Conservation (phyloP, 2,329 filamentous ascomycete genomes). For the Stylonectria norvegica region DNA sequence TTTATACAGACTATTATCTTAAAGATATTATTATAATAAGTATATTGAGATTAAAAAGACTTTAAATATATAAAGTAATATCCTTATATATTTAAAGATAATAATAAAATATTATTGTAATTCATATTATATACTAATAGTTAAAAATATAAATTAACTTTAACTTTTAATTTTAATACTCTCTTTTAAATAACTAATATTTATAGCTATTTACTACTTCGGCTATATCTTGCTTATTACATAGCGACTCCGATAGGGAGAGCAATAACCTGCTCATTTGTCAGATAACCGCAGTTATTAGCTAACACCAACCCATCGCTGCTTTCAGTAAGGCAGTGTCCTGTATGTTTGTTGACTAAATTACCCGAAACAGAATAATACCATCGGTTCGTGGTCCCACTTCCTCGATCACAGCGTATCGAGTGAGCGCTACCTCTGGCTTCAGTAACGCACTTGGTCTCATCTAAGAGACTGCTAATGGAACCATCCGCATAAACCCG, state of each 20-base stretch:
- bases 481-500: conserved; percentile 25
- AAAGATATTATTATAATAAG: too few species aligned
- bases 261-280: conserved; percentile 44
- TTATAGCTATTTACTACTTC: too few species aligned
- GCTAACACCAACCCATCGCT: conserved; percentile 22
- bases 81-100: too few species aligned
- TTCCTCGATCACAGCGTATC: background rate
- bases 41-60: too few species aligned
- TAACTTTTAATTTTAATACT: too few species aligned
- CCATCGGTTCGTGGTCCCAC: conserved; percentile 36
- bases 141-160: too few species aligned
- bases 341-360: conserved; percentile 33
- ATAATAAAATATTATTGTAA: too few species aligned
- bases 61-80: too few species aligned
- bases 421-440: conserved; percentile 14
- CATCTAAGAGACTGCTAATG: conserved; percentile 36
- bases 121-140: too few species aligned
- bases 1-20: too few species aligned
- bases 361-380: conserved; percentile 43
- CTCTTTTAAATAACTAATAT: too few species aligned
- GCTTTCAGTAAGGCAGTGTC: conserved; percentile 39
- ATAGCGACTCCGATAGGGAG: conserved; percentile 38
- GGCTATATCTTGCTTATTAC: background rate
- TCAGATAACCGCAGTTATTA: conserved; percentile 33
- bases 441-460: conserved; percentile 32